Evolutionary conservation across 2,329 filamentous ascomycete genomes (phyloP), one percentile per base, ranked within the genome.

Genomic region (Diaporthe sp.): DNA sequence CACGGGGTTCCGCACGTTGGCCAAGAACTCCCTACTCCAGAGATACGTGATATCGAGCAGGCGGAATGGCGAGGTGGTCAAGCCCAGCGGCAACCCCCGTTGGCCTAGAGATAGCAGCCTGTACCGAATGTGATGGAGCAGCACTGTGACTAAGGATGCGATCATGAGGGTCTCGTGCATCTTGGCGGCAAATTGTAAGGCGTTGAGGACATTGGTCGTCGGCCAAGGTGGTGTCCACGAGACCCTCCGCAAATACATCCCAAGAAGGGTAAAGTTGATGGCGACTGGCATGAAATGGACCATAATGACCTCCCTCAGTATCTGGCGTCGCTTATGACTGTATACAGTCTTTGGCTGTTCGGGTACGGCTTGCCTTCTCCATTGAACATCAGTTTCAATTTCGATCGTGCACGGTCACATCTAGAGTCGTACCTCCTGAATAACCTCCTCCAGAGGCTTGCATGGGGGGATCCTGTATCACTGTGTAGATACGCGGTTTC

Each of bases 351-450:
- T 67, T 49, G 25, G 61, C 19, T n/a, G 25, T 34, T 65, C 61
- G 3, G 0, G 10, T 28, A 0, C 31, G 13, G 22, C 2, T 2
- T 3, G 13, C 2, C 22, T 42, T 17, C 37, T 62, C 12, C 1
- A 1, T 2, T n/a, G 19, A 17, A 10, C 0, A n/a, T 61, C 0
- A 61, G 58, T n/a, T 61, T 9, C 22, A 58, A 1, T 7, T 7
- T 34, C 19, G 28, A 34, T 34, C 17, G 15, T 6, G 6, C 7
- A 10, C 28, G 28, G 55, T 19, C 7, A 9, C 1, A 15, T 22
- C 2, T 17, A 58, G 31, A 58, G 15, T n/a, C 0, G 19, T 58
- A 60, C 55, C 55, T 37, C 31, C 1, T n/a, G 6, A 60, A 37
- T 2, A 60, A 9, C 10, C 19, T 53, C 2, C n/a, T n/a, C 49